Conservation (phyloP, 2,329 filamentous ascomycete species). For the Curvularia spicifera region DNA sequence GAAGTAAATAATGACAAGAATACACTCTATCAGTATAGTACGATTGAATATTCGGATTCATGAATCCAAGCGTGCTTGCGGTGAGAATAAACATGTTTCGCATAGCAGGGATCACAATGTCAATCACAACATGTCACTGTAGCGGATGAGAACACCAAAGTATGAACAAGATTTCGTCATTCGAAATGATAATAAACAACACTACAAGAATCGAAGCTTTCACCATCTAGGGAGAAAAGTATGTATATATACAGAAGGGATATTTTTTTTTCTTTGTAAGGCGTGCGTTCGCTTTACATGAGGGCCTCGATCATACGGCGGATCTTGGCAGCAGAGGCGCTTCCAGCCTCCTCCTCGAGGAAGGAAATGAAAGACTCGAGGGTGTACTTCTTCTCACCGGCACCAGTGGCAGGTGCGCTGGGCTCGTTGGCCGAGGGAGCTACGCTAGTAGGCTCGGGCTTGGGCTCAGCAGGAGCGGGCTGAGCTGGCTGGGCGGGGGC, state of each 20-base stretch:
- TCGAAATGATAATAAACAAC: constrained; percentile 9
- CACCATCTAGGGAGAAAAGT: constrained; percentile 12
- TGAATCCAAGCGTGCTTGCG: not conserved
- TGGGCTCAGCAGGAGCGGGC: not conserved
- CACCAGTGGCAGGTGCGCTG: constrained; percentile 8
- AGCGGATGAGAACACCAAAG: not conserved
- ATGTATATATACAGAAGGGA: constrained; percentile 14
- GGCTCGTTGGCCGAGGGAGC: constrained; percentile 15
- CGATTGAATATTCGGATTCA: too few species aligned
- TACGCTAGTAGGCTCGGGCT: constrained; percentile 13
- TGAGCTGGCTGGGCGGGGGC: not conserved
- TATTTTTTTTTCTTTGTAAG: not conserved
- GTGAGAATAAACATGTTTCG: not conserved
- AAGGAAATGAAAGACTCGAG: constrained; percentile 27
- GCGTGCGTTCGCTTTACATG: constrained; percentile 1
- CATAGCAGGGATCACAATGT: not conserved
- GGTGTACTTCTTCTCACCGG: constrained; percentile 27
- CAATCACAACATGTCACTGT: not conserved
- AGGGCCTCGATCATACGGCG: constrained; percentile 27
- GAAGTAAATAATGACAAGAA: not conserved
- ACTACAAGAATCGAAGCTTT: constrained; percentile 20
- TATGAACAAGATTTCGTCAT: constrained; percentile 9
- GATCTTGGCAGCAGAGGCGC: constrained; percentile 21
- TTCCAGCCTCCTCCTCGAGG: constrained; percentile 21
- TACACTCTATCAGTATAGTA: not conserved